Percentiles rank a stretch among this genome's conserved stretches.
Conservation (phyloP, 805 yeast species). For the Yueomyces sp. region DNA sequence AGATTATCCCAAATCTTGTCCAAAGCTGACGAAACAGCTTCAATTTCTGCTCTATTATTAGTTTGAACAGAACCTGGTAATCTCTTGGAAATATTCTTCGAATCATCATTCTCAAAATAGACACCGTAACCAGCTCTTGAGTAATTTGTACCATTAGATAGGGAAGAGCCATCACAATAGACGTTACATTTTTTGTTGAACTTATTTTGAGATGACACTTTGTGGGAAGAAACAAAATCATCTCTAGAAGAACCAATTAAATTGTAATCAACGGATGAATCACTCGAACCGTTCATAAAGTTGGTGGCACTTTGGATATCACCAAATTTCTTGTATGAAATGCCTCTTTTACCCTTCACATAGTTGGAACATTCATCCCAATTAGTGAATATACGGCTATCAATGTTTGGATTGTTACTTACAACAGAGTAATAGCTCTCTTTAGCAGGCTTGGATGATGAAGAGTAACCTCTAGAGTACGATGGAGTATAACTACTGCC, state of each 20-base stretch:
- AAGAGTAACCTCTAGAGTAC: not conserved
- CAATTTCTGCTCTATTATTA: conserved; percentile 70
- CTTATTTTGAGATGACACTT: not conserved
- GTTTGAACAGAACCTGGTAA: conserved; percentile 42
- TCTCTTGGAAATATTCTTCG: conserved; percentile 37
- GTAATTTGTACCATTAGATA: conserved; percentile 37
- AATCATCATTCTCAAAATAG: conserved; percentile 44
- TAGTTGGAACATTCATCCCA: conserved; percentile 25
- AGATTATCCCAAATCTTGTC: conserved; percentile 23
- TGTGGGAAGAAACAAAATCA: conserved; percentile 6
- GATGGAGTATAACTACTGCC: not conserved
- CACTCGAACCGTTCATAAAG: conserved; percentile 14
- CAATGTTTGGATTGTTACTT: conserved; percentile 15
- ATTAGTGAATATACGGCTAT: conserved; percentile 15
- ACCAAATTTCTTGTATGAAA: conserved; percentile 31
- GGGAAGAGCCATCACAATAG: conserved; percentile 71
- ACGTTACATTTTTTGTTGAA: conserved; percentile 17
- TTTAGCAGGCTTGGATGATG: too few relatives aligned
- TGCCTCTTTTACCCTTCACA: conserved; percentile 24
- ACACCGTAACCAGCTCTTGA: conserved; percentile 57
- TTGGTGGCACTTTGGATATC: conserved; percentile 22
- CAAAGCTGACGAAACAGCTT: conserved; percentile 51
- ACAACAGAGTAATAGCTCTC: conserved; percentile 23
- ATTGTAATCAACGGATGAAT: conserved; percentile 8
- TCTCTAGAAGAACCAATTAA: conserved; percentile 8